Base-by-base conservation (phyloP, 1,284 basidiomycete genomes). In the Heterobasidion annosum region DNA sequence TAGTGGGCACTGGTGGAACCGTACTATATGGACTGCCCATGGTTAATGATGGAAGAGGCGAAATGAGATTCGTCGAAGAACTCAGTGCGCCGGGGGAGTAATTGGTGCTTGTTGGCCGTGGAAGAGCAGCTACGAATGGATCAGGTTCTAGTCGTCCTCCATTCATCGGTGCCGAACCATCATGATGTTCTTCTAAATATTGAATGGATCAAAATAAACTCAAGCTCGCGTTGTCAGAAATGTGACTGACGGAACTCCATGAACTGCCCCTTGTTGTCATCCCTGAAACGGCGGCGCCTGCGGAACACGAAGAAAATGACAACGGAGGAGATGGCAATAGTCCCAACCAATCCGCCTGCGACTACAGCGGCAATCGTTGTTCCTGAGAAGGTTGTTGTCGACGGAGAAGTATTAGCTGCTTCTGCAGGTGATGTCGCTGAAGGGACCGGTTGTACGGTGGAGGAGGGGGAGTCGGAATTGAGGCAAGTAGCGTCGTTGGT, bases 401-500 rank as follows among this genome's bases (percentile, higher is more conserved):
- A 48, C 46, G 46, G 8, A 4, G 46, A 25, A 12, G 12, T 43
- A 4, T 3, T 43, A 13, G 40, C 40, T 16, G 3, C 58, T 57
- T 2, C 54, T 59, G 15, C 64, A 52, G 1, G 59, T 78, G 48
- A 87, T 77, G 34, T 76, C 73, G 18, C 73, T 77, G 1, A 71
- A 70, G 8, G 78, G 69, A 44, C 10, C 37, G n/a, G n/a, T 7
- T 40, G 37, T n/a, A 42, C 35, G 19, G 70, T 66, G 3, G 83
- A 80, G 5, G 76, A 73, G 5, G 83, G 83, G 0, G 80, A 83
- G 35, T 63, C 65, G 16, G 63, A 61, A 58, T 71, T 71, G 35
- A 88, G 73, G 60, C 86, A 88, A 18, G 73, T 71, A 8, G 57
- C 60, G 56, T 82, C 75, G 59, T 74, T 74, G 1, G 82, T 79